Conservation (phyloP, 1,284 basidiomycete species). For the Apiotrichum laibachii region DNA sequence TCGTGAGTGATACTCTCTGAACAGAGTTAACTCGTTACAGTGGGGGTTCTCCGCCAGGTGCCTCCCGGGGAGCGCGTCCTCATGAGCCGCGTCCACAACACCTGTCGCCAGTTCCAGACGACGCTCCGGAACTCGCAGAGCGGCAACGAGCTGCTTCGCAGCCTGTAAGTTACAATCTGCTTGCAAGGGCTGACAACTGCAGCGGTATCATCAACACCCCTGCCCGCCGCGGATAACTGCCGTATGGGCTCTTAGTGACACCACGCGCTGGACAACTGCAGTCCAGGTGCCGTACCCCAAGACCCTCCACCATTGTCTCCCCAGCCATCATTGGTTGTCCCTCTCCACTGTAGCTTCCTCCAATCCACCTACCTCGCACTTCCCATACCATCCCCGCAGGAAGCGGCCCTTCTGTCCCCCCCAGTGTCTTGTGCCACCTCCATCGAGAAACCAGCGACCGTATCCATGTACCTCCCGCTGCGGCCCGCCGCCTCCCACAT, state of each 20-base stretch:
- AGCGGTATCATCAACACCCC: conserved; percentile 25
- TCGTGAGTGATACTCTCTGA: conserved; percentile 23
- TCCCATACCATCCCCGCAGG: no score
- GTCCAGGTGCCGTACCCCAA: not conserved
- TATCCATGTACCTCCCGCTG: no score
- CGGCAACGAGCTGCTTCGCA: conserved; percentile 38
- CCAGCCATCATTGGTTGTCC: no score
- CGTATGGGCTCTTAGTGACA: not conserved
- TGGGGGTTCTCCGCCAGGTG: conserved; percentile 20
- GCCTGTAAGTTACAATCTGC: conserved; percentile 11
- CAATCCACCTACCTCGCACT: no score
- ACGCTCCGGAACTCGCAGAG: conserved; percentile 47
- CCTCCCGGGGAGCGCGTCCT: conserved; percentile 30
- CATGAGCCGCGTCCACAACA: conserved; percentile 32
- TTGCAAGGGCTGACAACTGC: not conserved
- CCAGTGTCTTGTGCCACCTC: no score
- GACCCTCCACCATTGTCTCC: not conserved
- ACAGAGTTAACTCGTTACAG: not conserved
- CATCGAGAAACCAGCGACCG: no score
- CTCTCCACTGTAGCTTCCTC: no score
- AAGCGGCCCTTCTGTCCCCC: no score
- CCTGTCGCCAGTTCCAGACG: conserved; percentile 42
- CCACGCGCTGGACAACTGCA: not conserved
- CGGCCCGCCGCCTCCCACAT: no score
- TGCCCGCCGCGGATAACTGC: conserved; percentile 10